Percentiles rank a stretch among this genome's conserved stretches.
Conservation (phyloP, 306 rosid genomes). For the Acacia confusa region DNA sequence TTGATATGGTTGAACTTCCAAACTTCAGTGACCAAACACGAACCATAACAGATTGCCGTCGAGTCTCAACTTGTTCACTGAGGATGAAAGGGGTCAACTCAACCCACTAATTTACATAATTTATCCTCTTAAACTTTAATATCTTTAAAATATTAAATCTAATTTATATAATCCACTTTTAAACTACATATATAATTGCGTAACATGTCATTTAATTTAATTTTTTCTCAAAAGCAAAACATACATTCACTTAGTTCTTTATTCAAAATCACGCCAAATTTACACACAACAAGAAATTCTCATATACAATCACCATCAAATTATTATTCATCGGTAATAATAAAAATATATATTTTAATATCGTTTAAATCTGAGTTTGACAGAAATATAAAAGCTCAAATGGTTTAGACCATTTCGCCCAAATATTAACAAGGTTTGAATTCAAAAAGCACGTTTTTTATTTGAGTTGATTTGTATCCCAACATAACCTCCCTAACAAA, state of each 20-base stretch:
- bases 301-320: background rate
- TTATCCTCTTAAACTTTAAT: too few species aligned
- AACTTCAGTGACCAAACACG: background rate
- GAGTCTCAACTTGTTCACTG: background rate
- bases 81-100: background rate
- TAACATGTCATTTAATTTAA: too few species aligned
- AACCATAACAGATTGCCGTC: background rate
- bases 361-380: background rate
- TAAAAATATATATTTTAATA: too few species aligned
- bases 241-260: background rate
- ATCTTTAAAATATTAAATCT: background rate
- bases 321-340: background rate
- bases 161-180: background rate
- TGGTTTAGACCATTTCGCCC: too few species aligned
- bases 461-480: background rate
- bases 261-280: background rate
- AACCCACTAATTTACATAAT: background rate
- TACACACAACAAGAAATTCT: background rate
- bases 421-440: too few species aligned
- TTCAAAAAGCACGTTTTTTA: too few species aligned
- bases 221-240: background rate
- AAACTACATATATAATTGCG: background rate
- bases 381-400: too few species aligned
- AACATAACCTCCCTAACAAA: background rate
- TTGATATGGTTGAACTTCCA: background rate